Conservation (phyloP, 1,139 yeast species). For the Maudiozyma humilis region DNA sequence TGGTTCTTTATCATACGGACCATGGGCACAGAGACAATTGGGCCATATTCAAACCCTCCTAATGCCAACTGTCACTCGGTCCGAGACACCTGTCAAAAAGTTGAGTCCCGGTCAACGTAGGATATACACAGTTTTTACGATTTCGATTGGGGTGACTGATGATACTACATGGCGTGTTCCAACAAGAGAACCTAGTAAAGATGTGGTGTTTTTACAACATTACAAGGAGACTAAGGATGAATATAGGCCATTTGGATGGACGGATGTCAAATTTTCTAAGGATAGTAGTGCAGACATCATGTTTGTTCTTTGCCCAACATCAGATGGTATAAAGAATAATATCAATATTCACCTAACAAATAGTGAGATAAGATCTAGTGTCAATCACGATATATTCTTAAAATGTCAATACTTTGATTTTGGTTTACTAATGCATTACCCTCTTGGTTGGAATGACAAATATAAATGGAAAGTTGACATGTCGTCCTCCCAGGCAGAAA, state of each 20-base stretch:
- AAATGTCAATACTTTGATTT: slow-evolving; percentile 53
- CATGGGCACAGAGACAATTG: slow-evolving; percentile 91
- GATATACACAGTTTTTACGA: slow-evolving; percentile 46
- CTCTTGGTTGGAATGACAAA: slow-evolving; percentile 74
- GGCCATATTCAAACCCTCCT: slow-evolving; percentile 55
- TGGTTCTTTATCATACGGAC: slow-evolving; percentile 77
- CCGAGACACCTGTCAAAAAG: slow-evolving; percentile 40
- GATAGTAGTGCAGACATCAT: slow-evolving; percentile 44
- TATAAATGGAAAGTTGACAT: slow-evolving; percentile 60
- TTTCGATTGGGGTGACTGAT: slow-evolving; percentile 46
- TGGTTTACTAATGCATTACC: slow-evolving; percentile 54
- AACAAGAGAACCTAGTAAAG: slow-evolving; percentile 76
- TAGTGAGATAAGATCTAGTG: slow-evolving; percentile 71
- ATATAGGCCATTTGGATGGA: slow-evolving; percentile 75
- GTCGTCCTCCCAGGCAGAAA: slow-evolving; percentile 43
- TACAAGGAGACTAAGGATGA: slow-evolving; percentile 33
- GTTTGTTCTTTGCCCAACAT: slow-evolving; percentile 47
- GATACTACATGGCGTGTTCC: slow-evolving; percentile 74
- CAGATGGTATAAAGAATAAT: slow-evolving; percentile 52
- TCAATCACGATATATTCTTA: slow-evolving; percentile 76
- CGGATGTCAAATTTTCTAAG: slow-evolving; percentile 58
- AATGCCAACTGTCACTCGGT: slow-evolving; percentile 60
- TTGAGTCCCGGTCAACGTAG: slow-evolving; percentile 46
- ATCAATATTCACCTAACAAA: slow-evolving; percentile 42
- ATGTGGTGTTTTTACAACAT: slow-evolving; percentile 35